Percentiles rank a stretch among this genome's conserved stretches.
phyloP scores from a whole-genome alignment of 176 grass and related monocot genomes.

The Zoysia japonica region DNA sequence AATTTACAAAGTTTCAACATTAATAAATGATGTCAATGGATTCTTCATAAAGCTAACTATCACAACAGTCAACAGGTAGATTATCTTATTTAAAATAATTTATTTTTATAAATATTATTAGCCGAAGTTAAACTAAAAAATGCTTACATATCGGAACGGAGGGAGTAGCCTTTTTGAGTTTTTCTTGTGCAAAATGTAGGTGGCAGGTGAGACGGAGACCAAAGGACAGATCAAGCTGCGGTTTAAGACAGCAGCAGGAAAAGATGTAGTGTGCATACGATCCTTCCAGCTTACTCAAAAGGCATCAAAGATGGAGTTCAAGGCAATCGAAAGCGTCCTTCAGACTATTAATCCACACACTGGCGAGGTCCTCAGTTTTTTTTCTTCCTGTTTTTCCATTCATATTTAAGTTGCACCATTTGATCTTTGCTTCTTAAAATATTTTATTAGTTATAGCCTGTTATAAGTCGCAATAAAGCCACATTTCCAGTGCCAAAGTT shows the following conservation, averaged over 20 bases:
- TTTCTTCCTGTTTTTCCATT: not conserved
- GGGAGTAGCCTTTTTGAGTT: no score
- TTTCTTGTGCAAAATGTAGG: conserved; percentile 50
- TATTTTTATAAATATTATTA: no score
- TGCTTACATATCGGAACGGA: no score
- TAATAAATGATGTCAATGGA: no score
- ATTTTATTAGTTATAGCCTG: conserved; percentile 1
- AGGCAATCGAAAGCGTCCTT: conserved; percentile 93
- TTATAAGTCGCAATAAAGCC: not conserved
- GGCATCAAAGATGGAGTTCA: conserved; percentile 98
- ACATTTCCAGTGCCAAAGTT: not conserved
- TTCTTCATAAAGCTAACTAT: no score
- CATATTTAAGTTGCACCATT: conserved; percentile 16
- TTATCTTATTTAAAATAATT: no score
- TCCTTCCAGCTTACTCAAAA: conserved; percentile 99
- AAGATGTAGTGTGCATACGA: conserved; percentile 95
- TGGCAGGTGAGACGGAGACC: conserved; percentile 89
- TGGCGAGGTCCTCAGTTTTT: conserved; percentile 55
- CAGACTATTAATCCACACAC: conserved; percentile 98
- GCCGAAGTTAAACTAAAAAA: no score
- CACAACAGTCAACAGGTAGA: no score
- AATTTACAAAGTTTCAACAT: no score
- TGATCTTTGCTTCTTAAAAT: not conserved
- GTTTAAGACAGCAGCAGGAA: conserved; percentile 90
- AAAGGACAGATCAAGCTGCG: conserved; percentile 90